These are phyloP conservation scores for Byssothecium circinans DNA, from an alignment of 2,329 filamentous ascomycete species.

Conservation along the genomic window DNA sequence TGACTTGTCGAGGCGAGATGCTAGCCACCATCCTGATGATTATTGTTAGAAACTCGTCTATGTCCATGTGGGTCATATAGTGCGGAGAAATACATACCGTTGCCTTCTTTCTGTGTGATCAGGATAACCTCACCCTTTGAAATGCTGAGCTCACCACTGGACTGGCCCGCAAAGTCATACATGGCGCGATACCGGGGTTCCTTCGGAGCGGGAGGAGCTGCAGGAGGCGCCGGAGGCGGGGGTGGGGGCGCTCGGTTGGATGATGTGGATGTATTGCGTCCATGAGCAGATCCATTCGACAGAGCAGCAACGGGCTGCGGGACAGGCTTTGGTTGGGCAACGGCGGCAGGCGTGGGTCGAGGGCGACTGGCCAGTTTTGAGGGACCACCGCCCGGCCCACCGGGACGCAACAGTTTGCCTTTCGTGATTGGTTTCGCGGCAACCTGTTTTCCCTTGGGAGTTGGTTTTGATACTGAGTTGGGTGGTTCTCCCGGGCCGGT, in stretches of 20 bases:
- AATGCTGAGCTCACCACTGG: conserved; percentile 81
- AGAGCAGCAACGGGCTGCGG: conserved; percentile 59
- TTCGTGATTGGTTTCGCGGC: conserved; percentile 88
- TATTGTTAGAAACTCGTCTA: conserved; percentile 20
- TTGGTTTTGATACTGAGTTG: conserved; percentile 79
- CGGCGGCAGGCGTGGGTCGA: conserved; percentile 38
- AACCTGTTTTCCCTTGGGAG: conserved; percentile 83
- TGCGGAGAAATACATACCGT: conserved; percentile 64
- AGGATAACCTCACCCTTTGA: conserved; percentile 79
- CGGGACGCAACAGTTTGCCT: conserved; percentile 88
- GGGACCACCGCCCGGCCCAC: conserved; percentile 79
- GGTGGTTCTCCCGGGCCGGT: conserved; percentile 82
- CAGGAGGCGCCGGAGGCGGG: conserved; percentile 66
- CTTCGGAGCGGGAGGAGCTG: conserved; percentile 60
- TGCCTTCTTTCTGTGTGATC: conserved; percentile 91
- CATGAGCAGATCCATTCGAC: conserved; percentile 50
- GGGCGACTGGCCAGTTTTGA: conserved; percentile 66
- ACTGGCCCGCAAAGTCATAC: conserved; percentile 88
- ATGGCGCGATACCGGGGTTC: conserved; percentile 86
- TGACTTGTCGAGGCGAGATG: conserved; percentile 67
- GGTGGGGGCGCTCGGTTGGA: conserved; percentile 52
- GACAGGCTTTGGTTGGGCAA: conserved; percentile 48
- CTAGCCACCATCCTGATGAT: conserved; percentile 87
- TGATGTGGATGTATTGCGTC: conserved; percentile 44
- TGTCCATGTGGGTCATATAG: neutral